phyloP scores from a whole-genome alignment of 2,329 filamentous ascomycete species.

The Aspergillus sp. region DNA sequence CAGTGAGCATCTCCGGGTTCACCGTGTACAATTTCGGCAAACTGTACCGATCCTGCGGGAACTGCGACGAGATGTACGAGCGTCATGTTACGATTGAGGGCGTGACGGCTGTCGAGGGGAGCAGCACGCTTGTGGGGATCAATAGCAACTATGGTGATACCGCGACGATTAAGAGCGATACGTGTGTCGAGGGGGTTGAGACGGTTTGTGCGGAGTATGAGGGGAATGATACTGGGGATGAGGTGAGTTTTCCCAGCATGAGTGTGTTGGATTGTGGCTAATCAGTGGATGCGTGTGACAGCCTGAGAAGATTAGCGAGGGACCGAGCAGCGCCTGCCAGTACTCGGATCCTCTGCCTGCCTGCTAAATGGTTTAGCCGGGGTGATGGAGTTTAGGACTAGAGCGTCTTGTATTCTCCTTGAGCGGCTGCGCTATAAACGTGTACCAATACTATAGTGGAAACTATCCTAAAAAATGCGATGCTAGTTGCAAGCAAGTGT shows the following conservation, averaged over 20 bases:
- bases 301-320: constrained; percentile 7
- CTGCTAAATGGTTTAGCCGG: constrained; percentile 36
- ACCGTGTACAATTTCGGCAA: constrained; percentile 48
- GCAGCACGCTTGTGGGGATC: constrained; percentile 36
- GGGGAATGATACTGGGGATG: constrained; percentile 37
- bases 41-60: constrained; percentile 55
- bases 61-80: constrained; percentile 38
- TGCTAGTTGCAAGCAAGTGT: too few relatives aligned
- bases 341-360: constrained; percentile 47
- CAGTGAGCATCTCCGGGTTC: constrained; percentile 42
- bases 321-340: constrained; percentile 2
- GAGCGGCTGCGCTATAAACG: too few relatives aligned
- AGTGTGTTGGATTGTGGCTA: neutral
- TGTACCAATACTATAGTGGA: too few relatives aligned
- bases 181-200: constrained; percentile 33
- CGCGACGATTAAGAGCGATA: constrained; percentile 23
- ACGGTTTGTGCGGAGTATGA: constrained; percentile 28
- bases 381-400: too few relatives aligned
- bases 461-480: too few relatives aligned
- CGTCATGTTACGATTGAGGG: constrained; percentile 35
- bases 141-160: constrained; percentile 30
- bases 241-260: neutral
- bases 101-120: constrained; percentile 37
- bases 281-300: neutral
- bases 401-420: too few relatives aligned